phyloP scores from a whole-genome alignment of 495 filamentous ascomycete genomes.

The Penicillium odoratum region DNA sequence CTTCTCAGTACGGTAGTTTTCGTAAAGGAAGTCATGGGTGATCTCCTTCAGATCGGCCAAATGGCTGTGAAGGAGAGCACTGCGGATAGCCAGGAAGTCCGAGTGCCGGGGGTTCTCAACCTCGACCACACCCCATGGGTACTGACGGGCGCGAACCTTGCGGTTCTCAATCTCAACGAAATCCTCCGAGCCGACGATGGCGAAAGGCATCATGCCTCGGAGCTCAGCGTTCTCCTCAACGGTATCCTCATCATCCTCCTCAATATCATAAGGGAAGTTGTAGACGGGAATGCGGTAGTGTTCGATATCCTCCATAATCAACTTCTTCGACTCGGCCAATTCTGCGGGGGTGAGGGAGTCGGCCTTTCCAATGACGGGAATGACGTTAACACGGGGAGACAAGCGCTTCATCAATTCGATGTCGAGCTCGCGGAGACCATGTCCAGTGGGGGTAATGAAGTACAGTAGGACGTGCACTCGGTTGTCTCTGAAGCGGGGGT shows the following conservation, averaged over 20 bases:
- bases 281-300: conserved; percentile 99
- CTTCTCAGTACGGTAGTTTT: conserved; percentile 99
- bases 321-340: conserved; percentile 97
- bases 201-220: conserved; percentile 95
- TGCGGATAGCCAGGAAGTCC: conserved; percentile 96
- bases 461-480: conserved; percentile 97
- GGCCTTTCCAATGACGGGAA: conserved; percentile 97
- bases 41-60: conserved; percentile 98
- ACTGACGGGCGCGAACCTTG: conserved; percentile 90
- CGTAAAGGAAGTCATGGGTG: conserved; percentile 98
- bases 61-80: conserved; percentile 94
- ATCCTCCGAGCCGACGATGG: conserved; percentile 96
- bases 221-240: conserved; percentile 98
- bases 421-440: conserved; percentile 96
- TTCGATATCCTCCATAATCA: conserved; percentile 99
- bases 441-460: conserved; percentile 98
- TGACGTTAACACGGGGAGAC: conserved; percentile 96
- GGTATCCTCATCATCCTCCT: conserved; percentile 99
- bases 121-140: conserved; percentile 98
- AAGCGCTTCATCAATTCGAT: conserved; percentile 99
- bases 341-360: conserved; percentile 96
- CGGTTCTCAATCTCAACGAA: conserved; percentile 89
- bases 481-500: conserved; percentile 98
- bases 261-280: conserved; percentile 99
- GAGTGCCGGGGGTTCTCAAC: conserved; percentile 99